These are phyloP conservation scores for Straminergon stramineum DNA, from an alignment of 225 moss, liverwort and hornwort genomes.

Conservation along the genomic window DNA sequence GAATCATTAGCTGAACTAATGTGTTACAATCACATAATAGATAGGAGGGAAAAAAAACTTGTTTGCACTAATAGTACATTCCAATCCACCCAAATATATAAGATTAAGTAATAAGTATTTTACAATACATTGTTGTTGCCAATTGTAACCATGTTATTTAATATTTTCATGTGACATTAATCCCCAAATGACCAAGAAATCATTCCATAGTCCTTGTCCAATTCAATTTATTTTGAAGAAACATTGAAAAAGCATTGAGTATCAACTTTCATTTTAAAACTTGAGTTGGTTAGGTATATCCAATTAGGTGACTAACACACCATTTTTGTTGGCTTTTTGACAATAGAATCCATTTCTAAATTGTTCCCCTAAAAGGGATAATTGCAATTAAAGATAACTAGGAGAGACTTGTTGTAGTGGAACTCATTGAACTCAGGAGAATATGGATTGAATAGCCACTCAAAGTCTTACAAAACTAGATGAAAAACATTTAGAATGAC, in stretches of 20 bases:
- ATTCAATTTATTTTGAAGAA: neutral
- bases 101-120: neutral
- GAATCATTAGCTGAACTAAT: neutral
- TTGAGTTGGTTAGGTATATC: neutral
- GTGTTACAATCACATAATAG: neutral
- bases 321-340: neutral
- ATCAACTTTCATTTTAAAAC: neutral
- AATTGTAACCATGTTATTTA: neutral
- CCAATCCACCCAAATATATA: neutral
- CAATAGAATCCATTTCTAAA: neutral
- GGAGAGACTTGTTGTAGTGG: too few relatives aligned
- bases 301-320: neutral
- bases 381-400: neutral
- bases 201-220: neutral
- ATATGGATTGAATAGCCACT: too few relatives aligned
- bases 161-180: neutral
- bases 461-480: too few relatives aligned
- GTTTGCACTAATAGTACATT: rapidly evolving
- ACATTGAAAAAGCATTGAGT: neutral
- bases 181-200: neutral
- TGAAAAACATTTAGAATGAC: too few relatives aligned
- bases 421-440: too few relatives aligned
- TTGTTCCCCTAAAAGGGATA: rapidly evolving
- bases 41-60: too few relatives aligned
- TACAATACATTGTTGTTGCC: neutral